Percentiles rank a stretch among this genome's conserved stretches.
Conservation (phyloP, 345 rosid species). For the Citrus sp. region DNA sequence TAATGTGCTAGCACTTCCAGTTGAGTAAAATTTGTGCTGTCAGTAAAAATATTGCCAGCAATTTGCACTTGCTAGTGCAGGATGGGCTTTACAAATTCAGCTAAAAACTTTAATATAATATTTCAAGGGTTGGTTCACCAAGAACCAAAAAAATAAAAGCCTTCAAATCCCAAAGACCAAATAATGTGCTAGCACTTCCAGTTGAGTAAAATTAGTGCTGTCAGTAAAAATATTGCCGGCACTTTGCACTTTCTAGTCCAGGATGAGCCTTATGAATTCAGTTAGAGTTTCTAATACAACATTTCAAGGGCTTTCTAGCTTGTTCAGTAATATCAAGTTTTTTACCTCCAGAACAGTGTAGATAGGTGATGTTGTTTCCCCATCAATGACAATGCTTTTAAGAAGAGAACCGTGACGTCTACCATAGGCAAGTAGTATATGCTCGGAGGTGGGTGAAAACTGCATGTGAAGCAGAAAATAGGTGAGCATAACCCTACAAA, state of each 20-base stretch:
- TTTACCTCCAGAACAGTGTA: constrained; percentile 93
- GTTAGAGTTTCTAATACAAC: not conserved
- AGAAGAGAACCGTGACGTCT: constrained; percentile 92
- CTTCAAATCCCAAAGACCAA: not conserved
- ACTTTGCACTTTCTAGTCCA: not conserved
- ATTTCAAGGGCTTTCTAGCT: not conserved
- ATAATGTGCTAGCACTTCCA: not conserved
- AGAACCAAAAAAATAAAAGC: not conserved
- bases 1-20: not conserved
- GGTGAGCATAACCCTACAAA: not conserved
- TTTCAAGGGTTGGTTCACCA: not conserved
- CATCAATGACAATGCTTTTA: constrained; percentile 83
- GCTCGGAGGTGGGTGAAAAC: constrained; percentile 99
- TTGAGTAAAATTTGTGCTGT: not conserved
- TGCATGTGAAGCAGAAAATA: constrained; percentile 36
- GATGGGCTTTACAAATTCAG: not conserved
- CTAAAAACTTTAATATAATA: not conserved
- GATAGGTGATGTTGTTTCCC: constrained; percentile 73
- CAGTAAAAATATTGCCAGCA: not conserved
- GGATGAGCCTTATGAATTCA: not conserved
- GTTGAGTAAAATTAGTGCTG: not conserved
- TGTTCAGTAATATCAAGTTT: not conserved
- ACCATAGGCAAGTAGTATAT: constrained; percentile 90
- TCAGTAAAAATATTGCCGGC: not conserved
- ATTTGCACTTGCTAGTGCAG: not conserved